These are phyloP conservation scores for Botrytis fragariae DNA, from an alignment of 2,329 filamentous ascomycete species.

Conservation along the genomic window DNA sequence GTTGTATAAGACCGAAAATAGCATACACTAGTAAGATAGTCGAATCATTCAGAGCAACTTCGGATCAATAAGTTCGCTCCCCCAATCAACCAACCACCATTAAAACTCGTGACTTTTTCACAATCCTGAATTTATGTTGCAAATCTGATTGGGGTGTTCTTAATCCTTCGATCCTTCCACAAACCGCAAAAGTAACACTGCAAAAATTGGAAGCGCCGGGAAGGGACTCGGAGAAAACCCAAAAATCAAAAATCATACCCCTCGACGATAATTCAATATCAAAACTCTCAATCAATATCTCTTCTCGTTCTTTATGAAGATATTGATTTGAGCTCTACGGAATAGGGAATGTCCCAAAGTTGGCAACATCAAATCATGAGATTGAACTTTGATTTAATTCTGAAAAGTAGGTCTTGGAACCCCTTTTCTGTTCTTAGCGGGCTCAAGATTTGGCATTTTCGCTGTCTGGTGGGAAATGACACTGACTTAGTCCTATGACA, in stretches of 20 bases:
- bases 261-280: neutral
- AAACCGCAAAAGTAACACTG: neutral
- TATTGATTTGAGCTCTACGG: neutral
- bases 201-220: neutral
- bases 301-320: neutral
- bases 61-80: neutral
- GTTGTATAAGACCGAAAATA: neutral
- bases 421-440: neutral
- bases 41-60: neutral
- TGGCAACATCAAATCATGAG: neutral
- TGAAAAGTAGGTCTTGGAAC: neutral
- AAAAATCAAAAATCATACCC: neutral
- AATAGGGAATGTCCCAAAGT: neutral
- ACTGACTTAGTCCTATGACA: neutral
- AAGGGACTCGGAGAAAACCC: neutral
- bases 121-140: neutral
- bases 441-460: neutral
- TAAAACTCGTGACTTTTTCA: neutral
- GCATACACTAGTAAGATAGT: neutral
- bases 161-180: neutral
- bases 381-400: neutral
- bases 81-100: neutral
- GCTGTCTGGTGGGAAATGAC: neutral
- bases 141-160: conserved; percentile 1
- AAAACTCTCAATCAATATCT: neutral